These are phyloP conservation scores for Symbiodinium pilosum DNA, from an alignment of 73 alveolate genomes.

Conservation along the genomic window DNA sequence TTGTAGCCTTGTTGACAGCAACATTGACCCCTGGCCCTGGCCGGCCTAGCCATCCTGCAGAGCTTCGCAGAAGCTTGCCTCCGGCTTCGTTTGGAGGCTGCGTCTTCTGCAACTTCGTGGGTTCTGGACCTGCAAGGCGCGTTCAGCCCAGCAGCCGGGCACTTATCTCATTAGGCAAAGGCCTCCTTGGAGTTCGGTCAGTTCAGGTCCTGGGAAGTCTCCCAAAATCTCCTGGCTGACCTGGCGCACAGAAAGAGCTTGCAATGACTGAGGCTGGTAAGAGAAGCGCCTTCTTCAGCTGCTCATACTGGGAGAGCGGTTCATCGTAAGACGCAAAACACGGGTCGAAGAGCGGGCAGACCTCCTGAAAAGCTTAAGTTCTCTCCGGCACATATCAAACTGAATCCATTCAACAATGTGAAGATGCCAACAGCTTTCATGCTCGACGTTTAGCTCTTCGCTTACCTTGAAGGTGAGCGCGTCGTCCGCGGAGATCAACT, in stretches of 20 bases:
- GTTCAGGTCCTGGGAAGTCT: neutral
- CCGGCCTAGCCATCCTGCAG: no score
- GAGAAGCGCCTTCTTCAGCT: neutral
- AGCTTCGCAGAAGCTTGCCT: no score
- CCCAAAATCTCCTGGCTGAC: conserved; percentile 71
- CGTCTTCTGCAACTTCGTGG: no score
- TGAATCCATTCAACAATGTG: neutral
- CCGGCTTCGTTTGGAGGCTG: no score
- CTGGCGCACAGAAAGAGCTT: neutral
- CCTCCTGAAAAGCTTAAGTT: conserved; percentile 3
- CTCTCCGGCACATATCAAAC: neutral
- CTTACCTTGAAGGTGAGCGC: conserved; percentile 65
- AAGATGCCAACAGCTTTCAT: no score
- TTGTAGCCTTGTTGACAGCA: neutral
- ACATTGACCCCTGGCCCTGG: no score
- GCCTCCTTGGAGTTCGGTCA: no score
- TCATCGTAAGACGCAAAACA: conserved; percentile 81
- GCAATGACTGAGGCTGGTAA: no score
- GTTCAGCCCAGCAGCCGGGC: no score
- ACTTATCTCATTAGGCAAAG: no score
- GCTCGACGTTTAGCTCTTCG: no score
- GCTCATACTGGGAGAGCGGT: conserved; percentile 75
- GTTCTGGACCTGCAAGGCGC: no score
- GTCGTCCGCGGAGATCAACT: conserved; percentile 53
- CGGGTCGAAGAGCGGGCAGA: conserved; percentile 88